Conservation (phyloP, 2,329 filamentous ascomycete genomes). For the Eutypella sp. region DNA sequence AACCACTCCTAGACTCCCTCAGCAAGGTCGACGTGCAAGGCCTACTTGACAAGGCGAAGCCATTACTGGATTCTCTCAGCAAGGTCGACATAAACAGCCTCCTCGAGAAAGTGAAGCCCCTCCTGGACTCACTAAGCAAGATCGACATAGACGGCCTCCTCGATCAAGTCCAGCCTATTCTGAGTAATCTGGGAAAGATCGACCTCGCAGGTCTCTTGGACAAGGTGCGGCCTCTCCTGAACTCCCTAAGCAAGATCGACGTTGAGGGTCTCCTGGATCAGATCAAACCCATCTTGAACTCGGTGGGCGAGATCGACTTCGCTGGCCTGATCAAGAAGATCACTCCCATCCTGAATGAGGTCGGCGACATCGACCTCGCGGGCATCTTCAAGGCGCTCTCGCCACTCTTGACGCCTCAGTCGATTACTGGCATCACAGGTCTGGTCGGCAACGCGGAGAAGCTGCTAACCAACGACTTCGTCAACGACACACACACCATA, state of each 20-base stretch:
- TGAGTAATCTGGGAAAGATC: constrained; percentile 25
- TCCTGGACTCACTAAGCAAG: constrained; percentile 22
- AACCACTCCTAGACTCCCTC: constrained; percentile 19
- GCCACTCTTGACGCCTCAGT: constrained; percentile 30
- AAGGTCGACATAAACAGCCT: constrained; percentile 14
- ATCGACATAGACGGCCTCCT: constrained; percentile 30
- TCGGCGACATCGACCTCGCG: constrained; percentile 28
- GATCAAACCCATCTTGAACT: constrained; percentile 25
- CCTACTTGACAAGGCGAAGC: constrained; percentile 31
- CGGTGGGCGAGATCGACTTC: constrained; percentile 4
- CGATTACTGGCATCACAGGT: constrained; percentile 30
- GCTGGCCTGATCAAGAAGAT: constrained; percentile 2
- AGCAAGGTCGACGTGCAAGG: constrained; percentile 27
- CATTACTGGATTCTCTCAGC: constrained; percentile 25
- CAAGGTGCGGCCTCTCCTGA: constrained; percentile 29
- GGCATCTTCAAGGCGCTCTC: constrained; percentile 28
- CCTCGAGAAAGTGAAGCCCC: constrained; percentile 10
- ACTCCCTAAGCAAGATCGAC: constrained; percentile 29
- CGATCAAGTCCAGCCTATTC: constrained; percentile 29
- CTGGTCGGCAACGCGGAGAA: constrained; percentile 32
- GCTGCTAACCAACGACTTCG: constrained; percentile 33
- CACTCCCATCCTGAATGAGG: constrained; percentile 2
- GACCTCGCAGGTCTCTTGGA: constrained; percentile 25
- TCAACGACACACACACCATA: constrained; percentile 36
- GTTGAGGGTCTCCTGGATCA: constrained; percentile 29